Evolutionary conservation across 306 rosid species (phyloP).

Genomic region (Lablab purpureus): DNA sequence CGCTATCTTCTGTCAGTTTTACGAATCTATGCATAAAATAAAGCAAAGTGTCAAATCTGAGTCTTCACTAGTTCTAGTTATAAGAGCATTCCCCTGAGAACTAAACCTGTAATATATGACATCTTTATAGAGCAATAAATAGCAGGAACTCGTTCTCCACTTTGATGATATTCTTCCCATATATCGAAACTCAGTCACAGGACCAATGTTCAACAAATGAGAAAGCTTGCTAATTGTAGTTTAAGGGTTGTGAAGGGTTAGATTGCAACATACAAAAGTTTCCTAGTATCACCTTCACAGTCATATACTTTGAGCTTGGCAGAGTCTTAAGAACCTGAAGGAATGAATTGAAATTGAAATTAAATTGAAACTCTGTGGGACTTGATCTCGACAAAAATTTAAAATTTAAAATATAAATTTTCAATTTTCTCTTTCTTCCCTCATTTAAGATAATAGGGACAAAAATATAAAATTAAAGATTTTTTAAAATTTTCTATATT

Average conservation of each 20-base stretch:
- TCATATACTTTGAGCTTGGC: no score
- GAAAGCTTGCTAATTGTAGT: conserved; percentile 25
- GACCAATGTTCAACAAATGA: conserved; percentile 20
- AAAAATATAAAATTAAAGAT: no score
- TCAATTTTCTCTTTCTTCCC: no score
- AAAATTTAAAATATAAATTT: no score
- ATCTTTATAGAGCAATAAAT: conserved; percentile 30
- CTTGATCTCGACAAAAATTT: no score
- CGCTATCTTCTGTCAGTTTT: conserved; percentile 21
- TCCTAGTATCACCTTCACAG: no score
- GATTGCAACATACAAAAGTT: no score
- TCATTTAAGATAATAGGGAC: no score
- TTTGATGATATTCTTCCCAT: conserved; percentile 26
- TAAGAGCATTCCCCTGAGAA: conserved; percentile 11
- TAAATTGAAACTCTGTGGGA: no score
- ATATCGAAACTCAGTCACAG: neutral
- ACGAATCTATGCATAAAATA: conserved; percentile 39
- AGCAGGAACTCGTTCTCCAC: conserved; percentile 8
- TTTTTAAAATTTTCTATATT: no score
- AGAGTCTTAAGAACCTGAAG: no score
- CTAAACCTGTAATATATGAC: conserved; percentile 1
- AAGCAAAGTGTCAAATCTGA: conserved; percentile 25
- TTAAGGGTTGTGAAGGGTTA: neutral
- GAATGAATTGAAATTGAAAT: no score
- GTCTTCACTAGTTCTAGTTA: conserved; percentile 24